These are phyloP conservation scores for Sugiyamaella neomexicana DNA, from an alignment of 1,139 yeast species.

Conservation along the genomic window DNA sequence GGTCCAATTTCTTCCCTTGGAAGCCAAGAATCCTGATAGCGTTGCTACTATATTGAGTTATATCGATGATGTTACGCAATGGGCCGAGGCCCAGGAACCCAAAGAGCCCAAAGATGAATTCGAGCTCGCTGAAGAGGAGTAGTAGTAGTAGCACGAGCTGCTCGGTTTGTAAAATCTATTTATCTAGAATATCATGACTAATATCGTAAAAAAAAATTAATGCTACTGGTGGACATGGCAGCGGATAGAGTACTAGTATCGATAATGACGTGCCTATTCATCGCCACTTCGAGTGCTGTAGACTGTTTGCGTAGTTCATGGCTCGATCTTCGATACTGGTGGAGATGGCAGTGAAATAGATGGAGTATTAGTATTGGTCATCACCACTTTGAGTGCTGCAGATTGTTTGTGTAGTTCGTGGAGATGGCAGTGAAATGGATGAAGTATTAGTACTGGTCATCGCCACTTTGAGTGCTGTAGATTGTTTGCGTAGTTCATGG, in stretches of 20 bases:
- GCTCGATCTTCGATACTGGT: too few species aligned
- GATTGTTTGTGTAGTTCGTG: too few species aligned
- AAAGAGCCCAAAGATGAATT: conserved; percentile 86
- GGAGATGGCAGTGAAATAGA: too few species aligned
- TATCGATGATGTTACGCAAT: conserved; percentile 95
- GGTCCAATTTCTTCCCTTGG: conserved; percentile 94
- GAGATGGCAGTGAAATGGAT: too few species aligned
- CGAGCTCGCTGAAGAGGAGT: conserved; percentile 55
- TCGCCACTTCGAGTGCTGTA: too few species aligned
- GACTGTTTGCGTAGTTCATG: too few species aligned
- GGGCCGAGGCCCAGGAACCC: conserved; percentile 97
- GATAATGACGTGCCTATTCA: too few species aligned
- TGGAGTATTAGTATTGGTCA: too few species aligned
- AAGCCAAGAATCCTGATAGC: conserved; percentile 76
- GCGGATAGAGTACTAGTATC: not conserved
- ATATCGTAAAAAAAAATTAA: not conserved
- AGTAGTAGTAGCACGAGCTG: conserved; percentile 5
- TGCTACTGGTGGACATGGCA: not conserved
- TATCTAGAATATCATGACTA: conserved; percentile 8
- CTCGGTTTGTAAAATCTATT: not conserved
- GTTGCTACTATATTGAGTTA: conserved; percentile 84
- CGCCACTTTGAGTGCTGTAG: too few species aligned
- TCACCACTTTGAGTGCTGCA: too few species aligned
- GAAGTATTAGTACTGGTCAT: too few species aligned
- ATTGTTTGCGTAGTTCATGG: too few species aligned